Evolutionary conservation across 169 alveolate species (phyloP), one percentile per base, ranked within the genome.

Genomic region (Pseudocohnilembus persalinus): DNA sequence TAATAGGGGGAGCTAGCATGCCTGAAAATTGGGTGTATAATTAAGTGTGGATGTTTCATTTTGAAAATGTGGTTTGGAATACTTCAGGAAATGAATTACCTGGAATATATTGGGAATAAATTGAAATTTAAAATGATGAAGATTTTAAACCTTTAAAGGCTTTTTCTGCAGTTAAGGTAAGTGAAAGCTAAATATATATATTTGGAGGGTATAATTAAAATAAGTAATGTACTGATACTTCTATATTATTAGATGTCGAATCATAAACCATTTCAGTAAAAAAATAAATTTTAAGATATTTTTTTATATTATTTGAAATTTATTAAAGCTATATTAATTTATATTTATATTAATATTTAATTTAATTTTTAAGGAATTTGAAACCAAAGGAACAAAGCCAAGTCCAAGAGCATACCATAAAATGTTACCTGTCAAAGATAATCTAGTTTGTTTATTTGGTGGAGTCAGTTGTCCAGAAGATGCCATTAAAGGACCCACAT

Each of bases 361-460:
- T n/a, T n/a, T n/a, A n/a, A n/a, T n/a, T n/a, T n/a, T n/a, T 4
- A 30, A 64, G 27, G 35, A 80, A 63, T 86, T 80, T 16, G 83
- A 86, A 30, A 80, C 83, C 0, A 86, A 64, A 30, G 90, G 90
- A 16, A n/a, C 73, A 73, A 80, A 83, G 30, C 90, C 90, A 0
- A 76, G 87, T 20, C 84, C 82, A 29, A 86, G 90, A 86, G 90
- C 90, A 15, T 86, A 73, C 74, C 90, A 86, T 81, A 76, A 79
- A 80, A 64, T 86, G 65, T 65, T 86, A 31, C 78, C 83, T 16
- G 87, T 86, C 16, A 86, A 86, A 74, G 90, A 86, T 31, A 86
- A 86, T 33, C 30, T 86, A 32, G 6, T 86, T 15, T 86, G 90
- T 31, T 75, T 86, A 29, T 86, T 65, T 86, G 90, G 90, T n/a